Conservation (phyloP, 2,329 filamentous ascomycete species). For the Sarocladium brachiariae region DNA sequence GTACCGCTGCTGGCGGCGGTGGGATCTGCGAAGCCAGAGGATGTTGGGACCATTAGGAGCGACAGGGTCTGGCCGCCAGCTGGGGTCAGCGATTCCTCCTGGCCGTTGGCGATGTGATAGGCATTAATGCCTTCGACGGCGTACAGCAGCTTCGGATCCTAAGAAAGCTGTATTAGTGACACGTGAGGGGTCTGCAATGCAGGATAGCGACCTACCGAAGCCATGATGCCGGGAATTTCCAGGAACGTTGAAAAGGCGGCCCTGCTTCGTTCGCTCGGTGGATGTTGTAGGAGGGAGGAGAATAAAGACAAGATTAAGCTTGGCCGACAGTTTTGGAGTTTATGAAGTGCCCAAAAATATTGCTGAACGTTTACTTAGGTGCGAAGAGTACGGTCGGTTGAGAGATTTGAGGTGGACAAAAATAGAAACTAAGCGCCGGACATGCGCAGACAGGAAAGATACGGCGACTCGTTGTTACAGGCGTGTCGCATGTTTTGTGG, state of each 20-base stretch:
- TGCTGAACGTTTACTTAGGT: no score
- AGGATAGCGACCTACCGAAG: not conserved
- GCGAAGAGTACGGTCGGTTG: no score
- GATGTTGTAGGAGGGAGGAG: no score
- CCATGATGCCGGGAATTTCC: constrained; percentile 4
- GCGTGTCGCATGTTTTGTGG: constrained; percentile 15
- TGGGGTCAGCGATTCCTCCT: constrained; percentile 74
- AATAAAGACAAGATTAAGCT: no score
- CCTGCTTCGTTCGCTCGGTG: no score
- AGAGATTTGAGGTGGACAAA: constrained; percentile 3
- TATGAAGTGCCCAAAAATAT: no score
- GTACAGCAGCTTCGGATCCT: constrained; percentile 62
- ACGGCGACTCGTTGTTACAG: not conserved
- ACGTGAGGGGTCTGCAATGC: not conserved
- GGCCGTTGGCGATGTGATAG: constrained; percentile 84
- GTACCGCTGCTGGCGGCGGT: constrained; percentile 43
- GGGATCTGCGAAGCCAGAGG: constrained; percentile 58
- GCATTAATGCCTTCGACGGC: constrained; percentile 80
- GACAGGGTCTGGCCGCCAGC: constrained; percentile 87
- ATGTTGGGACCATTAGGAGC: constrained; percentile 90
- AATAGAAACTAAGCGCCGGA: constrained; percentile 8
- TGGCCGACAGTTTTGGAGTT: no score
- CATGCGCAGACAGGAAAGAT: not conserved
- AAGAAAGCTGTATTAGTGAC: not conserved
- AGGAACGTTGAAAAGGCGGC: no score